Evolutionary conservation across 1,139 yeast species (phyloP).

Genomic region (Pichia sp.): DNA sequence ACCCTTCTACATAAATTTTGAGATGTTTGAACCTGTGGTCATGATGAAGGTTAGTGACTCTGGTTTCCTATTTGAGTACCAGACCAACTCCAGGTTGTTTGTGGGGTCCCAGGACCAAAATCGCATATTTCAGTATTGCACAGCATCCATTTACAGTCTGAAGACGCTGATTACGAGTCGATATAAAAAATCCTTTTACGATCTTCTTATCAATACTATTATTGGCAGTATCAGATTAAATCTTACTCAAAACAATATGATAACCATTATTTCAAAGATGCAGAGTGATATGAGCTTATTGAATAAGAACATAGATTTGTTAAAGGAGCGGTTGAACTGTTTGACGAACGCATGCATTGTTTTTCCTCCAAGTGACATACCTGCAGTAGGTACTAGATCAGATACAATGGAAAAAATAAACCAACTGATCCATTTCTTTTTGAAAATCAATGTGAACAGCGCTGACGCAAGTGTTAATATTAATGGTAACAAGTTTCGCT

Average conservation of each 20-base stretch:
- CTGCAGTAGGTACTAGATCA: too few species aligned
- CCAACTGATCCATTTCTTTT: constrained; percentile 2
- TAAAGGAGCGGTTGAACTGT: background rate
- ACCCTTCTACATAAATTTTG: constrained; percentile 16
- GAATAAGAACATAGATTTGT: constrained; percentile 1
- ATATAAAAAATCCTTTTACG: constrained; percentile 1
- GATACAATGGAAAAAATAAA: background rate
- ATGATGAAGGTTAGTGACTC: constrained; percentile 8
- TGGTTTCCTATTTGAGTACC: constrained; percentile 6
- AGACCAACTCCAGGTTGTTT: constrained; percentile 3
- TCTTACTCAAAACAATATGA: constrained; percentile 16
- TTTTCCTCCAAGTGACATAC: too few species aligned
- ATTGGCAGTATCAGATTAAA: constrained; percentile 19
- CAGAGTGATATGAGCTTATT: constrained; percentile 10
- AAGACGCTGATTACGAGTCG: constrained; percentile 1
- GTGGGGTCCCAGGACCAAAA: constrained; percentile 13
- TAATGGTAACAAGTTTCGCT: constrained; percentile 11
- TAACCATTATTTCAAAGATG: constrained; percentile 12
- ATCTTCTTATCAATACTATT: constrained; percentile 8
- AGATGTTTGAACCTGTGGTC: constrained; percentile 13
- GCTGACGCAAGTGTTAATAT: background rate
- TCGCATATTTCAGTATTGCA: constrained; percentile 12
- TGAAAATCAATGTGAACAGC: constrained; percentile 4
- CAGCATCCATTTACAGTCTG: constrained; percentile 11
- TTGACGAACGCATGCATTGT: too few species aligned